Percentiles rank a stretch among this genome's conserved stretches.
Evolutionary conservation across 306 rosid genomes (phyloP).

Genomic region (Lathyrus aphaca): DNA sequence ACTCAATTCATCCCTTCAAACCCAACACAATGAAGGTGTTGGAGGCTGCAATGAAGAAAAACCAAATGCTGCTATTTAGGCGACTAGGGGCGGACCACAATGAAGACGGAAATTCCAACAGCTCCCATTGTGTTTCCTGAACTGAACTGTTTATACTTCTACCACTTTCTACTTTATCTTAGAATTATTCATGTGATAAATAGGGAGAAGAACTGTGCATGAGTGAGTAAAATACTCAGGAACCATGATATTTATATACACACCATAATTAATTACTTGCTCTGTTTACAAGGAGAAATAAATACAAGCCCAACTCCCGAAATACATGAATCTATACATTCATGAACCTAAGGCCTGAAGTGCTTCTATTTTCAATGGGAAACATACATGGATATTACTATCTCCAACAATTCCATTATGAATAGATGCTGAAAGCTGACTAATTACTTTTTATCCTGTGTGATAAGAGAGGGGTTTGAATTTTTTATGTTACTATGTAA

Average conservation of each 20-base stretch:
- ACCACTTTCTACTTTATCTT: slow-evolving; percentile 22
- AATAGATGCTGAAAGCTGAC: slow-evolving; percentile 4
- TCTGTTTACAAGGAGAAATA: not conserved
- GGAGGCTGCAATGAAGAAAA: no score
- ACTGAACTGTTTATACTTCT: slow-evolving; percentile 9
- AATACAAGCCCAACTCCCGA: not conserved
- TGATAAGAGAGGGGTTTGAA: slow-evolving; percentile 12
- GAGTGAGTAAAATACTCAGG: not conserved
- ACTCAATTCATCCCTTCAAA: no score
- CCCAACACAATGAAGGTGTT: no score
- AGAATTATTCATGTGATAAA: not conserved
- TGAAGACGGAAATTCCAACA: no score
- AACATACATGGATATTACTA: not conserved
- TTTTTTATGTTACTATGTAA: not conserved
- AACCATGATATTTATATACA: not conserved
- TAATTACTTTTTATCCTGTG: slow-evolving; percentile 14
- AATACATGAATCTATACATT: not conserved
- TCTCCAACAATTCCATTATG: not conserved
- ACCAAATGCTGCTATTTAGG: no score
- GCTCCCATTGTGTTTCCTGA: slow-evolving; percentile 20
- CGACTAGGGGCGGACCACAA: no score
- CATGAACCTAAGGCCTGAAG: not conserved
- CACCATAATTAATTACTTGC: not conserved
- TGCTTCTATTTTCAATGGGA: not conserved
- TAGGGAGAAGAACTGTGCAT: not conserved